Evolutionary conservation across 306 rosid species (phyloP).

Genomic region (Rosa lucieae): DNA sequence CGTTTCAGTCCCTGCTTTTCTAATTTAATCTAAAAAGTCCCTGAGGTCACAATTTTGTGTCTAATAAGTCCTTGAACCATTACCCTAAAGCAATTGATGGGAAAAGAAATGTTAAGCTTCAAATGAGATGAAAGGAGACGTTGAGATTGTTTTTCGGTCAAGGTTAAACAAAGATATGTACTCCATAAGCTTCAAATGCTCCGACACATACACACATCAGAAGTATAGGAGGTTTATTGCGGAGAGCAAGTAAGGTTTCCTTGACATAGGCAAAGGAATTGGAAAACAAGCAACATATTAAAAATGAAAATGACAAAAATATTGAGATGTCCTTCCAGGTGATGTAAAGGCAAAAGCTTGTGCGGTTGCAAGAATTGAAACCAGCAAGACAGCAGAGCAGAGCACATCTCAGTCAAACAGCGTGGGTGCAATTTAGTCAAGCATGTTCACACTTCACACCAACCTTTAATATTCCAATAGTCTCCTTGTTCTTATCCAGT

Average conservation of each 20-base stretch:
- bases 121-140: background rate
- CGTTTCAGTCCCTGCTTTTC: too few species aligned
- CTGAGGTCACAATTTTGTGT: too few species aligned
- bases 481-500: conserved; percentile 8
- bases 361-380: background rate
- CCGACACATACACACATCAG: background rate
- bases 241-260: background rate
- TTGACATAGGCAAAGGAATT: background rate
- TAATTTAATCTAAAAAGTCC: too few species aligned
- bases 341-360: conserved; percentile 12
- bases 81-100: background rate
- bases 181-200: background rate
- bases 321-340: conserved; percentile 12
- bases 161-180: background rate
- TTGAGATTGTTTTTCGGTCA: background rate
- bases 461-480: background rate
- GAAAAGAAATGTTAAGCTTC: background rate
- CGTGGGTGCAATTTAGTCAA: conserved; percentile 18
- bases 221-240: background rate
- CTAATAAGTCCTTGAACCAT: too few species aligned
- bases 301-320: background rate
- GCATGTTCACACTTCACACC: conserved; percentile 22
- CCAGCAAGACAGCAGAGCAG: background rate
- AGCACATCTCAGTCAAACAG: conserved; percentile 13
- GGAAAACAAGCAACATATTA: background rate